Base-by-base conservation (phyloP, 1,284 basidiomycete genomes). In the Cutaneotrichosporon dermatis region DNA sequence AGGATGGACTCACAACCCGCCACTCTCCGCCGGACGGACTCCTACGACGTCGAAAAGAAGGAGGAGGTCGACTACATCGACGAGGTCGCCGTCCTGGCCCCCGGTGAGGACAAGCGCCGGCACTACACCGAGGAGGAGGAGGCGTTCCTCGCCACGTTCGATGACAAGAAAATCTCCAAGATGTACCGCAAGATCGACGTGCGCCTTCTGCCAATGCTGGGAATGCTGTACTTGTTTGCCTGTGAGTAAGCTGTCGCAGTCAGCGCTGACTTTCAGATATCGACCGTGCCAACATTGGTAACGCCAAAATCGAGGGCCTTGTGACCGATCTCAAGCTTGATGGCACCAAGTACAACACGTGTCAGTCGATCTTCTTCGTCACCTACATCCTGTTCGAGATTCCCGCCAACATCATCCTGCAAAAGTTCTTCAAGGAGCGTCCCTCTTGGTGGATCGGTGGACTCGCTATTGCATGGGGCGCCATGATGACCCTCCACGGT, bases 211-310 rank as follows among this genome's bases (percentile, higher is more conserved):
- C 68, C 68, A 13, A 65, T 64, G 64, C 63, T 72, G 3, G 45
- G 62, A 0, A 81, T 90, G 60, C 74, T 90, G 60, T 90, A 89
- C 75, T 80, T 88, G n/a, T 74, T 88, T 50, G 86, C 85, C 65
- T 88, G 50, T 68, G 89, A 91, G 76, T 83, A 88, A 55, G 2
- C 4, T 4, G 12, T 43, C 13, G 36, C 13, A 25, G 25, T 25
- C 25, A 25, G 25, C 25, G 10, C 11, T 44, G 25, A 34, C 34
- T 36, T 36, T 12, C 6, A 49, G 46, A 13, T 13, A 37, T 53
- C 41, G 39, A 63, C 59, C 61, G 59, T 33, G 59, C 66, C 54
- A 44, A 57, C 60, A 62, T 62, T 25, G 55, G 64, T 7, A 67
- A 67, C 46, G 69, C 69, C n/a, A 65, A 65, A 52, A 60, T 70